Percentiles rank a stretch among this genome's conserved stretches.
Conservation (phyloP, 2,329 filamentous ascomycete genomes). For the Alternaria solani region DNA sequence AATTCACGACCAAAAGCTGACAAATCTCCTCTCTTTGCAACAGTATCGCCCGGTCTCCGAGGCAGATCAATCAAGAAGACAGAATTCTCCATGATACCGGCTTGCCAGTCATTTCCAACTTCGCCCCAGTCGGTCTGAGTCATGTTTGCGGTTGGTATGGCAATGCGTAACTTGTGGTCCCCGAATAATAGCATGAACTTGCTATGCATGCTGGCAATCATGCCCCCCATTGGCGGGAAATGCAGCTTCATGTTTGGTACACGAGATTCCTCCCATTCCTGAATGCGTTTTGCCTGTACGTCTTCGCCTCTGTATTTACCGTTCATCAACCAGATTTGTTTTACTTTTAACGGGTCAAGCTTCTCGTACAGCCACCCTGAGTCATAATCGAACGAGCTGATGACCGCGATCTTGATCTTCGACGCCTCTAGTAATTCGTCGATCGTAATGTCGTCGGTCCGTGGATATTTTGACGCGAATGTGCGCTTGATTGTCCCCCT, state of each 20-base stretch:
- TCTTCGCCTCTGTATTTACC: constrained; percentile 57
- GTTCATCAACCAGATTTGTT: constrained; percentile 66
- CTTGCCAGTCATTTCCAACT: constrained; percentile 60
- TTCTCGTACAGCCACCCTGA: constrained; percentile 77
- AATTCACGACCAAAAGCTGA: constrained; percentile 75
- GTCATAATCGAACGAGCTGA: constrained; percentile 90
- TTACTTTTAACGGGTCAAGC: constrained; percentile 65
- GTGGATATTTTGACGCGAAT: constrained; percentile 70
- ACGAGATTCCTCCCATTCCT: constrained; percentile 41
- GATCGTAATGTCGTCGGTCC: constrained; percentile 80
- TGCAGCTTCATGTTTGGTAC: constrained; percentile 69
- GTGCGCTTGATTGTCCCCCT: constrained; percentile 81
- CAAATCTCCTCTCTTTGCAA: constrained; percentile 40
- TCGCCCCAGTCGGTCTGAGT: constrained; percentile 91
- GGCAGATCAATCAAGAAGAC: constrained; percentile 95
- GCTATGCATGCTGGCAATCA: constrained; percentile 84
- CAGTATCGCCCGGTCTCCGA: constrained; percentile 51
- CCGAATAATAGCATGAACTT: constrained; percentile 93
- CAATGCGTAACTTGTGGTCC: constrained; percentile 75
- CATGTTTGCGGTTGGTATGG: constrained; percentile 87
- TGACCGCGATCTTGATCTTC: constrained; percentile 75
- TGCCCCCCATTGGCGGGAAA: constrained; percentile 81
- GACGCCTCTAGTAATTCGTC: constrained; percentile 83
- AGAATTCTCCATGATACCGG: constrained; percentile 56
- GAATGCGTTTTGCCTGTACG: constrained; percentile 32